Base-by-base conservation (phyloP, 345 rosid species). In the Noccaea caerulescens region DNA sequence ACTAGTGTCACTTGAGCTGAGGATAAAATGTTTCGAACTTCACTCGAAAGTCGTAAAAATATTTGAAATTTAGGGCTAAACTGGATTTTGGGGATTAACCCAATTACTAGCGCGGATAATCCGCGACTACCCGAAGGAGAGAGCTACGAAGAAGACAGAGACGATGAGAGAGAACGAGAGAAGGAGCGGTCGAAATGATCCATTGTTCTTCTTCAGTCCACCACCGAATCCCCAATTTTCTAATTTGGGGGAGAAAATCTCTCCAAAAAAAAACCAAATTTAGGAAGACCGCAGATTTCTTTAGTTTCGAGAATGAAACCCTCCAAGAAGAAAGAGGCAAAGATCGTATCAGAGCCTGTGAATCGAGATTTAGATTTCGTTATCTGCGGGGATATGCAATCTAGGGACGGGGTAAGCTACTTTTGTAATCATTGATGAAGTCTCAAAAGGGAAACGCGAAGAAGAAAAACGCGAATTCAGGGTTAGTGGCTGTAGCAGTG, bases 401-500 rank as follows among this genome's bases (percentile, higher is more conserved):
- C 59, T 18, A 46, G 64, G 65, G 73, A 36, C 7, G n/a, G n/a
- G n/a, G n/a, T n/a, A n/a, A n/a, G n/a, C n/a, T 13, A 10, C 4
- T 18, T 27, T 66, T 67, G 68, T 52, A 67, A 58, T 12, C 70
- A 58, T 12, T 66, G 32, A 69, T 76, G 80, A 76, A 70, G 53
- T 18, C 72, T 0, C 75, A 69, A 10, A 76, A 76, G 43, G 72
- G 49, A 34, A 64, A 7, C 30, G 62, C 68, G 10, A 91, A 89
- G 45, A 82, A 89, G 84, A 77, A 77, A 55, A 36, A 34, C 36
- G 4, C 3, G 50, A 66, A 59, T 18, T 30, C 76, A 8, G 96
- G 90, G n/a, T 34, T 93, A 66, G 88, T 89, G 0, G 96, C 94
- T 4, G 90, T 93, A 3, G 97, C 96, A 2, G 78, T 91, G 0